These are phyloP conservation scores for Aspergillus sp. DNA, from an alignment of 2,329 filamentous ascomycete species.

Conservation along the genomic window DNA sequence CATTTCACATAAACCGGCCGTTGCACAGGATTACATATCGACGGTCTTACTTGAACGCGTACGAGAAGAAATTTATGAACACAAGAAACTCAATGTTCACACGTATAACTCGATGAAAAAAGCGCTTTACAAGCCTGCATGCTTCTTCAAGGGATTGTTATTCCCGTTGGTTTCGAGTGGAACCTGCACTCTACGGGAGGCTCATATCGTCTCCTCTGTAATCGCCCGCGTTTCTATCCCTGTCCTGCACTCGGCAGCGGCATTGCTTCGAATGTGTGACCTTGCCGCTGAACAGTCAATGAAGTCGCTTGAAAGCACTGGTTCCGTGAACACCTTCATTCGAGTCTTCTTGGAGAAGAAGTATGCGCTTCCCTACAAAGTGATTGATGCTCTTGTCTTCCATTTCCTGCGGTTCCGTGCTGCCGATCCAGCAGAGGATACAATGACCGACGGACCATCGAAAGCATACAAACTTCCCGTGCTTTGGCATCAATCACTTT, in stretches of 20 bases:
- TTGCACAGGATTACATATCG: constrained; percentile 82
- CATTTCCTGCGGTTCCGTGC: constrained; percentile 90
- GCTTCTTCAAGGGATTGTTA: constrained; percentile 94
- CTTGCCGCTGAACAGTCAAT: constrained; percentile 89
- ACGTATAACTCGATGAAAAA: constrained; percentile 94
- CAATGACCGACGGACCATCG: constrained; percentile 50
- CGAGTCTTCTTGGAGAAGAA: constrained; percentile 92
- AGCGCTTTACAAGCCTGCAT: constrained; percentile 85
- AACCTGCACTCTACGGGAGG: constrained; percentile 89
- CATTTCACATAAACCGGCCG: constrained; percentile 75
- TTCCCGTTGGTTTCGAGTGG: constrained; percentile 84
- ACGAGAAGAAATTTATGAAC: constrained; percentile 91
- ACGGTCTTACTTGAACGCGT: constrained; percentile 85
- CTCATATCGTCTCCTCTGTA: constrained; percentile 85
- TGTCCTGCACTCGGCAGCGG: constrained; percentile 87
- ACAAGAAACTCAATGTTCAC: constrained; percentile 92
- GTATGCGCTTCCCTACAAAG: constrained; percentile 91
- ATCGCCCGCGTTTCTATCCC: constrained; percentile 82
- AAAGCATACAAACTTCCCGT: constrained; percentile 72
- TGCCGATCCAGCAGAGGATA: constrained; percentile 58
- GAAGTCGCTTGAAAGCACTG: constrained; percentile 74
- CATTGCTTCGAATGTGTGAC: constrained; percentile 87
- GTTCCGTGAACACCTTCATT: constrained; percentile 94
- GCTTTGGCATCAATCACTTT: constrained; percentile 90
- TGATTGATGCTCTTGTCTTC: constrained; percentile 91